phyloP scores from a whole-genome alignment of 768 basidiomycete genomes.

The Suillus fuscotomentosus region DNA sequence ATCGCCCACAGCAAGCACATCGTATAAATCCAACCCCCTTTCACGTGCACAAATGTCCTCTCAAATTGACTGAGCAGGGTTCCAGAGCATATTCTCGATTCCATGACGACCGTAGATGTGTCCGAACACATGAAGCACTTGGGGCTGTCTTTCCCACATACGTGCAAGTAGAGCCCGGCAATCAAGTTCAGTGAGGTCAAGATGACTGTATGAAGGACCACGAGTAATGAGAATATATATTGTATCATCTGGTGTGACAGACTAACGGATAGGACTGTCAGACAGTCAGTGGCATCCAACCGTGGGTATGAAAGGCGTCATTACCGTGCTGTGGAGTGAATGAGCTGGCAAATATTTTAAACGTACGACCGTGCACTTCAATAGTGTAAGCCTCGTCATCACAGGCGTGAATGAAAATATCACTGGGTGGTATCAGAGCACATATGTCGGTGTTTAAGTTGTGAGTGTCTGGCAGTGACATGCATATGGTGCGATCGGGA shows the following conservation, averaged over 20 bases:
- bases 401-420: no score
- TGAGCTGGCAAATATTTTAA: conserved; percentile 39
- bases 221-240: conserved; percentile 44
- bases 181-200: conserved; percentile 17
- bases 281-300: background rate
- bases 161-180: conserved; percentile 24
- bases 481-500: no score
- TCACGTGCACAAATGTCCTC: background rate
- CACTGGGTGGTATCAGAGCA: no score
- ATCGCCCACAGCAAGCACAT: background rate
- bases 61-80: background rate
- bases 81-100: conserved; percentile 9
- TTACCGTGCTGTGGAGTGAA: conserved; percentile 36
- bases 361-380: conserved; percentile 25
- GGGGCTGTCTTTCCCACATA: conserved; percentile 29
- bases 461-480: no score
- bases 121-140: conserved; percentile 39
- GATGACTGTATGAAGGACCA: conserved; percentile 37
- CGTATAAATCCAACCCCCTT: background rate
- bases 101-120: conserved; percentile 38
- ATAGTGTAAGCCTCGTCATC: background rate
- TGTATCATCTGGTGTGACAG: conserved; percentile 23
- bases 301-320: background rate
- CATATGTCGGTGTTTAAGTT: no score
- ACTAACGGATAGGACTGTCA: conserved; percentile 24